Evolutionary conservation across 495 filamentous ascomycete species (phyloP).

Genomic region (Xylaria flabelliformis): DNA sequence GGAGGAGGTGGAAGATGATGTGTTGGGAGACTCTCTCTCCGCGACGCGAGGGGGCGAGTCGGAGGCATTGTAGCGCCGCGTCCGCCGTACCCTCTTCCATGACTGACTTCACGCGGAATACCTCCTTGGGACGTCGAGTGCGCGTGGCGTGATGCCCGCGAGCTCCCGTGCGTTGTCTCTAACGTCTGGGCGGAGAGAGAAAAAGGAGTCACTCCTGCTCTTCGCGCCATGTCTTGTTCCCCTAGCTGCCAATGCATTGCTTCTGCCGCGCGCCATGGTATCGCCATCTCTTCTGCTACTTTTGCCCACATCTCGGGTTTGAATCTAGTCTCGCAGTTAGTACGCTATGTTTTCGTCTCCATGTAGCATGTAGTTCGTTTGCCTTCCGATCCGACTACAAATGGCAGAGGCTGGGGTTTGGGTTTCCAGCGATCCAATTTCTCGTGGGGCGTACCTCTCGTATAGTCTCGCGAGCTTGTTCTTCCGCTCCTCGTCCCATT

Average conservation of each 20-base stretch:
- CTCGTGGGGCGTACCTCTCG: conserved; percentile 73
- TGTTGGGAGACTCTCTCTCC: conserved; percentile 53
- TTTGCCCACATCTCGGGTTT: conserved; percentile 97
- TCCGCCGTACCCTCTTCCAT: conserved; percentile 45
- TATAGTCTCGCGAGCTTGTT: conserved; percentile 94
- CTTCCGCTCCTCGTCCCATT: conserved; percentile 98
- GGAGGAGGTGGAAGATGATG: conserved; percentile 42
- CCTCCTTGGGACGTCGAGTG: conserved; percentile 58
- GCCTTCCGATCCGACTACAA: not conserved
- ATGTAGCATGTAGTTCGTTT: not conserved
- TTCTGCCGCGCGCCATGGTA: conserved; percentile 95
- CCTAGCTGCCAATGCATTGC: conserved; percentile 98
- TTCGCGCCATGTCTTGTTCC: conserved; percentile 88
- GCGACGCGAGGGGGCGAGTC: conserved; percentile 42
- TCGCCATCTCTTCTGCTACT: conserved; percentile 91
- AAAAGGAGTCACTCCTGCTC: conserved; percentile 85
- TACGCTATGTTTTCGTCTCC: not conserved
- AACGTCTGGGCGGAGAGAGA: conserved; percentile 67
- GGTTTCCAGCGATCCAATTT: not conserved
- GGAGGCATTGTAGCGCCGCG: conserved; percentile 34
- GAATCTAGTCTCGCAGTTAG: conserved; percentile 66
- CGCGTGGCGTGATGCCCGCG: conserved; percentile 46
- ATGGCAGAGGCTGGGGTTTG: not conserved
- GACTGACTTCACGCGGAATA: conserved; percentile 45
- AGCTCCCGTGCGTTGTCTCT: conserved; percentile 58